Evolutionary conservation across 805 yeast genomes (phyloP).

Genomic region (Candida corydali): DNA sequence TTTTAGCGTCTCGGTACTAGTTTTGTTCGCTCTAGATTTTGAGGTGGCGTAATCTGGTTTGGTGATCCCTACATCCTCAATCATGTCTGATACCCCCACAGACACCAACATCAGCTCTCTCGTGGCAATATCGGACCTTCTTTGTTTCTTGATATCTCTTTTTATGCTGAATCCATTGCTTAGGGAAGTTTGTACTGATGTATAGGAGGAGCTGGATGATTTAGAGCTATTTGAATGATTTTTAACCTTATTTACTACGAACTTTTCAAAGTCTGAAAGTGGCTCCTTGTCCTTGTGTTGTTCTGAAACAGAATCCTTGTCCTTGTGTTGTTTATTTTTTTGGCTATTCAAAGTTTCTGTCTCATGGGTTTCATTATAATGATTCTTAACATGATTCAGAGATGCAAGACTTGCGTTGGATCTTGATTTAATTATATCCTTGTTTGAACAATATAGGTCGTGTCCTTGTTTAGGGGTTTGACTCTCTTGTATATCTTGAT

Average conservation of each 20-base stretch:
- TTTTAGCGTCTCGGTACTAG: too few species aligned
- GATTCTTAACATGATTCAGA: too few species aligned
- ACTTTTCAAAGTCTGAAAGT: background rate
- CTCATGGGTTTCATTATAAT: too few species aligned
- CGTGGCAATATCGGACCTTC: background rate
- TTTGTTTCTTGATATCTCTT: constrained; percentile 1
- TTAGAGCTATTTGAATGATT: background rate
- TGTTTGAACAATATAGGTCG: too few species aligned
- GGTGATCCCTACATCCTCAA: background rate
- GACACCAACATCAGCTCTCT: background rate
- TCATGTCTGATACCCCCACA: background rate
- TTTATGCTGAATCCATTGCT: constrained; percentile 2
- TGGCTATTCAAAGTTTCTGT: background rate
- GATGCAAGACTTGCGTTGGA: background rate
- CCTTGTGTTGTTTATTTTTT: background rate
- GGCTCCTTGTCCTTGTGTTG: background rate
- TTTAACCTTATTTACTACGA: too few species aligned
- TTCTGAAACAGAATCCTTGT: background rate
- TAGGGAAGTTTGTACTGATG: background rate
- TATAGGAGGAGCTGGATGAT: background rate
- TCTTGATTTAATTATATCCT: too few species aligned
- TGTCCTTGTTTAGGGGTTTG: background rate
- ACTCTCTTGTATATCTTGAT: background rate
- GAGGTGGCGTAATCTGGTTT: background rate
- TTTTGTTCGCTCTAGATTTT: too few species aligned